Conservation (phyloP, 129 eudicot species). For the Tanacetum coccineum region DNA sequence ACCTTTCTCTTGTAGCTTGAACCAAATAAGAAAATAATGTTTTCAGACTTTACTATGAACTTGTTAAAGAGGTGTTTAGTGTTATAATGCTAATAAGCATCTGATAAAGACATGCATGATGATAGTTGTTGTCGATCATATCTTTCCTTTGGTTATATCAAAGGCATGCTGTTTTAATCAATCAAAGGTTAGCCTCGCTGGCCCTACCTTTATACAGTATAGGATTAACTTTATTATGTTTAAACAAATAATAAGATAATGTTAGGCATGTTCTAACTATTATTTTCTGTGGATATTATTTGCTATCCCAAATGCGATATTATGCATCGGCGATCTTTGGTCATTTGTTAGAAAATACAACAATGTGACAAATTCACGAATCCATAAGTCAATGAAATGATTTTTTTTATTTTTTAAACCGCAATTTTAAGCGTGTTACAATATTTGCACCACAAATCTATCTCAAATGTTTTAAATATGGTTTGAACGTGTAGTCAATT, state of each 20-base stretch:
- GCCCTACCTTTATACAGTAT: constrained; percentile 3
- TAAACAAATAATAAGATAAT: constrained; percentile 10
- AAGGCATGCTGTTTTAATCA: constrained; percentile 35
- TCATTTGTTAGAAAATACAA: too few relatives aligned
- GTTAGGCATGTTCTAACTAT: not conserved
- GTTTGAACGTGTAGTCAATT: too few relatives aligned
- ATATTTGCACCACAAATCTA: too few relatives aligned
- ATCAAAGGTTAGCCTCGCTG: constrained; percentile 27
- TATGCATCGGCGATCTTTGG: too few relatives aligned
- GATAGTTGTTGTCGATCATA: constrained; percentile 30
- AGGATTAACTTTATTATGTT: not conserved
- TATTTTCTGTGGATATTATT: not conserved
- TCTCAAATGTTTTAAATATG: too few relatives aligned
- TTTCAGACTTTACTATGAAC: not conserved
- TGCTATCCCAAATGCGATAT: not conserved
- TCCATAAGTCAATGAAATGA: too few relatives aligned
- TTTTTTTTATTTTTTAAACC: too few relatives aligned
- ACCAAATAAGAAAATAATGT: not conserved
- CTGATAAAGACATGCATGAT: constrained; percentile 40
- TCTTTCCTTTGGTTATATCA: constrained; percentile 32
- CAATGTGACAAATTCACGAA: too few relatives aligned
- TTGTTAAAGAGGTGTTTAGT: constrained; percentile 21
- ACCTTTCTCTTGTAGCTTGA: not conserved
- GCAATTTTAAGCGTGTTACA: too few relatives aligned
- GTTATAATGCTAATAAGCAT: constrained; percentile 23